phyloP scores from a whole-genome alignment of 257 asterid species.

The Scutellaria baicalensis region DNA sequence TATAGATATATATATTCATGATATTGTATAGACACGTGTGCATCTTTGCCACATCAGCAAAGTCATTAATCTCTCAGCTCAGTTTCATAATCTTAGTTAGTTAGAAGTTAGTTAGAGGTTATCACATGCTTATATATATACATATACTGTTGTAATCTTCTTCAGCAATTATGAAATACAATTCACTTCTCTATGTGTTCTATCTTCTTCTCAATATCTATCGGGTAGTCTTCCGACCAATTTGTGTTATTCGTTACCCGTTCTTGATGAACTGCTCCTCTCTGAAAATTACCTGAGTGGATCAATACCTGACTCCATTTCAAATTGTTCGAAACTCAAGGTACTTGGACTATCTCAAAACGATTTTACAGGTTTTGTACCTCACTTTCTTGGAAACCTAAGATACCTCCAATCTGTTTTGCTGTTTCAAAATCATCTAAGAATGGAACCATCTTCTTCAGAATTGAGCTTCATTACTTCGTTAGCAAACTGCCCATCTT shows the following conservation, averaged over 20 bases:
- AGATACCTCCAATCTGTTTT: not conserved
- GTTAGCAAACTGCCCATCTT: constrained; percentile 10
- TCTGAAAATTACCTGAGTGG: not conserved
- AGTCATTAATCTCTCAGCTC: no score
- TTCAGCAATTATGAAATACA: no score
- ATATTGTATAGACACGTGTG: no score
- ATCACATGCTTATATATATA: no score
- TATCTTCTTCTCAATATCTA: no score
- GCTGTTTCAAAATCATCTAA: constrained; percentile 4
- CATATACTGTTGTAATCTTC: no score
- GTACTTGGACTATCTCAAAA: not conserved
- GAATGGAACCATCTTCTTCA: not conserved
- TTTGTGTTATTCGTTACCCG: not conserved
- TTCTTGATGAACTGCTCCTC: not conserved
- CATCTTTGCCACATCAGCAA: no score
- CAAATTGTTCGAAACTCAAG: constrained; percentile 18
- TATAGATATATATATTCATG: no score
- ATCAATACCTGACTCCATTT: constrained; percentile 16
- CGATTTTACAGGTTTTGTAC: constrained; percentile 18
- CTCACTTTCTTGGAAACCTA: constrained; percentile 17
- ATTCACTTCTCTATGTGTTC: no score
- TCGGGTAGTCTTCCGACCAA: constrained; percentile 17
- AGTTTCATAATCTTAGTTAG: no score
- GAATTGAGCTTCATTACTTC: constrained; percentile 20
- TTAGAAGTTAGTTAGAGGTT: no score